These are phyloP conservation scores for Magnolia kwangsiensis DNA, from an alignment of 164 flowering plant genomes.

Conservation along the genomic window DNA sequence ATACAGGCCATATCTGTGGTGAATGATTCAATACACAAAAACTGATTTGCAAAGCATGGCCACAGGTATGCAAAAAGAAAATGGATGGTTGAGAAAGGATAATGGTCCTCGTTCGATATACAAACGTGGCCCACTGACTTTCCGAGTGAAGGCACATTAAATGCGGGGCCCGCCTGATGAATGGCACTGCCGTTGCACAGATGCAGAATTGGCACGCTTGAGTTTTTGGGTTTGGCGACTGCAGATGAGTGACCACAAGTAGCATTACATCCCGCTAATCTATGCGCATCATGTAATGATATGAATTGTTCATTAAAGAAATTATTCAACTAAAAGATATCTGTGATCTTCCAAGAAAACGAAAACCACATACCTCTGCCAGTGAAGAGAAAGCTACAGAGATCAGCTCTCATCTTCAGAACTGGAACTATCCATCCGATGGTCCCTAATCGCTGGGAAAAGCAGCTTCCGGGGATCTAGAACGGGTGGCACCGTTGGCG, in stretches of 20 bases:
- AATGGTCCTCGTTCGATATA: no score
- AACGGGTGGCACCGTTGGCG: conserved; percentile 26
- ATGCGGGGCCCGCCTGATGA: neutral
- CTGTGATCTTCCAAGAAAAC: neutral
- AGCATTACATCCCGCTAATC: neutral
- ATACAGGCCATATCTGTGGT: no score
- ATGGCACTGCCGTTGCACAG: neutral
- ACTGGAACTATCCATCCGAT: conserved; percentile 39
- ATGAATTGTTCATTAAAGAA: no score
- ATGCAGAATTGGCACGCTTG: neutral
- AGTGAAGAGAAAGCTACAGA: neutral
- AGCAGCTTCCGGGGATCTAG: conserved; percentile 34
- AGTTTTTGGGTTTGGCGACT: neutral
- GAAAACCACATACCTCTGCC: conserved; percentile 1
- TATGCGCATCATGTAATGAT: neutral
- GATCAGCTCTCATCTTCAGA: conserved; percentile 46
- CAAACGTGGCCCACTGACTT: neutral
- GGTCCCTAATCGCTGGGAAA: conserved; percentile 54
- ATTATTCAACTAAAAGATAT: no score
- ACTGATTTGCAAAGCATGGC: neutral
- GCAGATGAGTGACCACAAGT: neutral
- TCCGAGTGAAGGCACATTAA: neutral
- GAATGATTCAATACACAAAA: neutral
- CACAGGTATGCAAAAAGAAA: no score
- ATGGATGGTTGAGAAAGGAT: no score